Base-by-base conservation (phyloP, 768 basidiomycete species). In the Mycena crocata region DNA sequence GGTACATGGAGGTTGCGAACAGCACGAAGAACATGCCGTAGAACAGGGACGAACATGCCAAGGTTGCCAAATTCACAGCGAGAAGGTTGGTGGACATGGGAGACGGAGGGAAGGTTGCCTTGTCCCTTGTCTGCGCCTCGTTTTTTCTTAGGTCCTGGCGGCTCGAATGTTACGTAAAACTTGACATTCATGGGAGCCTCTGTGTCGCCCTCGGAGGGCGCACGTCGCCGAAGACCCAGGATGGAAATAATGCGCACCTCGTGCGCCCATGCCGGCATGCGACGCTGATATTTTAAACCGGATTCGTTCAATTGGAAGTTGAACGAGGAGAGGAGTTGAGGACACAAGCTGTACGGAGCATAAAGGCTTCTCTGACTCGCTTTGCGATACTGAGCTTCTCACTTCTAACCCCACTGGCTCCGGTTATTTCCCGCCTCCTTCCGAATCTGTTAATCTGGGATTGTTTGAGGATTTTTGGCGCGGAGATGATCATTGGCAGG, bases 21-120 rank as follows among this genome's bases (percentile, higher is more conserved):
- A 68, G 57, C 3, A 68, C 62, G 19, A 64, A 32, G 44, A 68
- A 68, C 57, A 61, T 56, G 57, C 67, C 67, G 23, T 68, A 68
- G 57, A 68, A 64, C 13, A 68, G 24, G 30, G 67, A 64, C 17
- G 62, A 54, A 26, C 44, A 56, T 13, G 62, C 54, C 23, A 68
- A 31, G 5, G 62, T 55, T 12, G 62, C 67, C 0, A 68, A 45
- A 31, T 68, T 68, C 62, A 68, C 62, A 24, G 67, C 30, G 39
- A 68, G 62, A 35, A 68, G 35, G 21, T 34, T 40, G 17, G 26
- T 49, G 23, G 66, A 62, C 66, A 67, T 67, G 56, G 40, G 50
- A 21, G 44, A 48, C 35, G 34, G 50, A 51, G 15, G 19, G 44
- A 51, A 21, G 52, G n/a, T 21, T 31, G 8, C 3, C 15, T 19